Evolutionary conservation across 306 rosid species (phyloP), one percentile per base, ranked within the genome.

Genomic region (Abrus pulchellus): DNA sequence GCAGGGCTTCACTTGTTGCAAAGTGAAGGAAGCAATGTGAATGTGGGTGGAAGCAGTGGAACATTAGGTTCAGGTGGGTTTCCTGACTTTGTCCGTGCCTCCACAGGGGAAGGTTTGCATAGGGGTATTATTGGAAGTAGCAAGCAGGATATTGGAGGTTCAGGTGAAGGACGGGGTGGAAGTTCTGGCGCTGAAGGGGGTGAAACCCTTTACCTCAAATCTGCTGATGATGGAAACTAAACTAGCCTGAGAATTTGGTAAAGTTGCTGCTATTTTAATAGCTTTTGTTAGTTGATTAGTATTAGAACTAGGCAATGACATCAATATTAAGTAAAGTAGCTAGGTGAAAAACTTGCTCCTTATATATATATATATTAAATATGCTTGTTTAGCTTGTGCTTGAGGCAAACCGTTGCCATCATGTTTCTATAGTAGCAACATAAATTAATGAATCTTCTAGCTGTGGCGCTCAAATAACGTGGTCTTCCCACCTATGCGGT

Each of bases 1-100:
- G 30, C 83, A 2, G 97, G 93, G 6, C 88, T 91, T 11, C 95
- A 93, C 92, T 90, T 95, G 93, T 69, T 95, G 84, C 97, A 92
- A 53, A 83, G 81, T 7, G 96, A 93, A 14, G 76, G 83, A 3
- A 63, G 62, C 59, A 86, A 85, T 74, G 92, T 89, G 56, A 87
- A 85, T 72, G 91, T 90, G 59, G 98, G 97, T 62, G 90, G 90
- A 43, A 84, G 91, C 34, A 85, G 87, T 1, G 85, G 79, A 8
- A 59, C 74, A 7, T 81, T 90, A 5, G 95, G 94, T 48, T 74
- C 83, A 11, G 84, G 82, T 77, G 95, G 86, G 5, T 93, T 87
- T 70, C 87, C 94, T 36, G 99, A 95, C 53, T 93, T 91, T 36
- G 85, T 92, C 13, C 92, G 94, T 2, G 75, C 85, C 57, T 77